Percentiles rank a stretch among this genome's conserved stretches.
Conservation (phyloP, 2,329 filamentous ascomycete genomes). For the Podosphaera xanthii region DNA sequence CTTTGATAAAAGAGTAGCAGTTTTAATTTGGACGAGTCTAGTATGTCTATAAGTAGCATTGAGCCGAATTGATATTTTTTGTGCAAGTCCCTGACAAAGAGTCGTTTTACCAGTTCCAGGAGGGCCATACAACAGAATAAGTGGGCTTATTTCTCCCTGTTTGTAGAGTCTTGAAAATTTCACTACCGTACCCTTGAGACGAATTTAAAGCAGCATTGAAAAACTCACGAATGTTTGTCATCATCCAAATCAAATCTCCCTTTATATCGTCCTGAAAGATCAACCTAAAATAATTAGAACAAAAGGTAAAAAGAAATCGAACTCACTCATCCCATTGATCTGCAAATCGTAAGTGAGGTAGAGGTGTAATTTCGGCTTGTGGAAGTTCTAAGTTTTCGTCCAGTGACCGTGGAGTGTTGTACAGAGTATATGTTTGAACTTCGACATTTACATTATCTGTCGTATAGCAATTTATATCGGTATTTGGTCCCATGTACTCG, state of each 20-base stretch:
- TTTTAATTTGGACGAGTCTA: conserved; percentile 23
- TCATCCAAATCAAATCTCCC: conserved; percentile 11
- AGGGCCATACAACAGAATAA: conserved; percentile 75
- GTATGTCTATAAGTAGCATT: conserved; percentile 17
- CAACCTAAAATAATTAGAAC: conserved; percentile 8
- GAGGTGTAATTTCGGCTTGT: conserved; percentile 8
- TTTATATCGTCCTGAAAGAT: conserved; percentile 14
- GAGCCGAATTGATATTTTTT: conserved; percentile 25
- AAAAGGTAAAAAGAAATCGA: not conserved
- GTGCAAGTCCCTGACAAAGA: conserved; percentile 84
- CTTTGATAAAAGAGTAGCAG: conserved; percentile 22
- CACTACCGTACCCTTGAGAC: not conserved
- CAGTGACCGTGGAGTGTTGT: not conserved
- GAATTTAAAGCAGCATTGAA: not conserved
- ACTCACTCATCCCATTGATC: conserved; percentile 12
- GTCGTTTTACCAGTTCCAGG: conserved; percentile 84
- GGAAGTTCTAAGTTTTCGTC: conserved; percentile 5
- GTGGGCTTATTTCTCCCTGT: conserved; percentile 85
- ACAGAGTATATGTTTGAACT: conserved; percentile 8
- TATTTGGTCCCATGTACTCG: conserved; percentile 8
- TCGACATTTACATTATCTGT: conserved; percentile 5
- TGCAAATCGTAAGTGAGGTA: conserved; percentile 12
- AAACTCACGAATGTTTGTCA: conserved; percentile 12
- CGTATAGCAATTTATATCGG: conserved; percentile 4
- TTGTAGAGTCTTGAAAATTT: conserved; percentile 25